These are phyloP conservation scores for Colletotrichum sp. DNA, from an alignment of 2,329 filamentous ascomycete species.

Conservation along the genomic window DNA sequence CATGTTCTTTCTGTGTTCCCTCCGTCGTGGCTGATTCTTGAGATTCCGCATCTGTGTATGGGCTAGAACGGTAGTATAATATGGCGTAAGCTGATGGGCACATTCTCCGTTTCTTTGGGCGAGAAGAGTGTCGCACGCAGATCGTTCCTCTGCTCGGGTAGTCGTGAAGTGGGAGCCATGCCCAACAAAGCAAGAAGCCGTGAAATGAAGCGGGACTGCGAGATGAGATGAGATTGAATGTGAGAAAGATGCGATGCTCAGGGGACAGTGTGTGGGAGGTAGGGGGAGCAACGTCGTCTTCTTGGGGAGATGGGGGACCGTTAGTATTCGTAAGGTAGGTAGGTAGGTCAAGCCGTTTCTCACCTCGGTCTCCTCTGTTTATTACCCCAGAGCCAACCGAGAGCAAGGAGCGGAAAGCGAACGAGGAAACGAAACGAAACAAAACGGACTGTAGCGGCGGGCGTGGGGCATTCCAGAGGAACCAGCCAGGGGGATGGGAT, in stretches of 20 bases:
- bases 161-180: constrained; percentile 1
- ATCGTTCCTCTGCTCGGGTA: constrained; percentile 1
- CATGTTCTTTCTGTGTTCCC: neutral
- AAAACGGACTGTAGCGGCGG: constrained; percentile 1
- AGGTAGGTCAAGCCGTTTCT: neutral
- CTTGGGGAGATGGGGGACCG: neutral
- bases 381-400: constrained; percentile 13
- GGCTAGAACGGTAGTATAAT: neutral
- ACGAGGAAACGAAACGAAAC: constrained; percentile 17
- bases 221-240: constrained; percentile 2
- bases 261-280: neutral
- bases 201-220: constrained; percentile 9
- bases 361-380: neutral
- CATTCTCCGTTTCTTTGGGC: neutral
- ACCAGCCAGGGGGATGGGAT: constrained; percentile 1
- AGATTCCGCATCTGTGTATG: neutral
- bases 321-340: neutral
- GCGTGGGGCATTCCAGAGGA: constrained; percentile 2
- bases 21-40: neutral
- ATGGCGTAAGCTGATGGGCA: neutral
- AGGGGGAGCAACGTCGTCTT: neutral
- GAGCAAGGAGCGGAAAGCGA: constrained; percentile 1
- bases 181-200: constrained; percentile 2
- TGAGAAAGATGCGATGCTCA: constrained; percentile 1
- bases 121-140: neutral